These are phyloP conservation scores for Phytophthora pisi DNA, from an alignment of 352 stramenopile species.

Conservation along the genomic window DNA sequence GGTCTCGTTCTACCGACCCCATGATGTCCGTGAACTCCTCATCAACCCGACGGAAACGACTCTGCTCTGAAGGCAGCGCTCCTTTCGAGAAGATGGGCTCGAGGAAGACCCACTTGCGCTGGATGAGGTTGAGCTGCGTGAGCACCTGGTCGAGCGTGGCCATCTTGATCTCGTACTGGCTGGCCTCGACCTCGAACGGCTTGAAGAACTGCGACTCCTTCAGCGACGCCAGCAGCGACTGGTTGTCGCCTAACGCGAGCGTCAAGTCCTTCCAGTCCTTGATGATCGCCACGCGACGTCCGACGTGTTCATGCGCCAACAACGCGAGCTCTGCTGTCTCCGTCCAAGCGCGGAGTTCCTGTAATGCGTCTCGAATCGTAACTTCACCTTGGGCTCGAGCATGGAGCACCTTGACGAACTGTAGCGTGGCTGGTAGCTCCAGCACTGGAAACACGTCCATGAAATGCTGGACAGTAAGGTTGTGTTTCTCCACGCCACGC, in stretches of 20 bases:
- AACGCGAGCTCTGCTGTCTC: constrained; percentile 92
- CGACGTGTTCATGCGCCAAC: constrained; percentile 86
- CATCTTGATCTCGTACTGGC: constrained; percentile 93
- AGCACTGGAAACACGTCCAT: constrained; percentile 76
- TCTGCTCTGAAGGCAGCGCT: constrained; percentile 91
- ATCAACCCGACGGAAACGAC: constrained; percentile 92
- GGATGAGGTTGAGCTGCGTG: constrained; percentile 89
- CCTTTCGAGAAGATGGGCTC: constrained; percentile 96
- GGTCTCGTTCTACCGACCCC: constrained; percentile 81
- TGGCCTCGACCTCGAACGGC: constrained; percentile 91
- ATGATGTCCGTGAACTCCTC: constrained; percentile 96
- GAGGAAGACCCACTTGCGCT: constrained; percentile 97
- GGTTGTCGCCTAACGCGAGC: constrained; percentile 95
- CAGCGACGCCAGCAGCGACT: constrained; percentile 92
- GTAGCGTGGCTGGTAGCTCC: constrained; percentile 81
- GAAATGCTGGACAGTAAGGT: constrained; percentile 93
- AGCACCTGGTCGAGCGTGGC: constrained; percentile 82
- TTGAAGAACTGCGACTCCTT: constrained; percentile 98
- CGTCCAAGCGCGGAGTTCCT: constrained; percentile 93
- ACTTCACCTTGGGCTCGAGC: constrained; percentile 92
- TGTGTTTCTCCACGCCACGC: constrained; percentile 84
- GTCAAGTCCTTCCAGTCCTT: constrained; percentile 96
- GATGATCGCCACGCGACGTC: constrained; percentile 87
- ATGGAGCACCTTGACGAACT: constrained; percentile 95
- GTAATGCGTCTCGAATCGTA: constrained; percentile 94